Evolutionary conservation across 2,329 filamentous ascomycete species (phyloP), one percentile per base, ranked within the genome.

Genomic region (Juglanconis oblonga): DNA sequence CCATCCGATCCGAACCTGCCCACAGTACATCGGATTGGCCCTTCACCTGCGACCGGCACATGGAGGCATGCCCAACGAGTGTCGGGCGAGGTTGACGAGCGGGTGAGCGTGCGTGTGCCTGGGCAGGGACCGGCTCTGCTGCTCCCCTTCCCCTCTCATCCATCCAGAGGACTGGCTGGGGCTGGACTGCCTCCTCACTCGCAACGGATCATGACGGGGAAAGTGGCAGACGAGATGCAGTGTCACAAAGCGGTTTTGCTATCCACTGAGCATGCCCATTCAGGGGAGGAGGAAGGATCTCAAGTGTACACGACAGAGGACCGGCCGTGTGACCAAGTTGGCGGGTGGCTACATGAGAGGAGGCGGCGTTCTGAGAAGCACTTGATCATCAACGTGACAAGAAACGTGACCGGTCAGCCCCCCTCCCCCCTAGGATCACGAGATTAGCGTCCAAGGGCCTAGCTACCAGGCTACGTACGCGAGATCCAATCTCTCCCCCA

Each of bases 321-420:
- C 32, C 58, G 51, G 55, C 51, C 38, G 57, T 62, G 57, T 53
- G 47, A 57, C 57, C 54, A 24, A 40, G 14, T 56, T 52, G 40
- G 48, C 61, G 61, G 61, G 45, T 57, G 58, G 17, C 50, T 61
- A 61, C 61, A 62, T 60, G 54, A 48, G 38, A 55, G 52, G 51
- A 62, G 61, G 57, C 60, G 57, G 57, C 60, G 50, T 56, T 42
- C 60, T 62, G 60, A 55, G 36, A 55, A 44, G 61, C 61, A 62
- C 61, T 60, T 58, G 61, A 62, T 44, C 54, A 48, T 52, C 44
- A 61, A 61, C 61, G 58, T 63, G 62, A 61, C 55, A 36, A 63
- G 52, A 52, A 63, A 58, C 62, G 58, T 63, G 62, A 63, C 52
- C 55, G 52, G 58, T 58, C 62, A 62, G 58, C 49, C 47, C 53